A percentile compares a stretch with the other conserved stretches of the same genome.
These are phyloP conservation scores for Neobulgaria alba DNA, from an alignment of 2,329 filamentous ascomycete genomes.

Conservation along the genomic window DNA sequence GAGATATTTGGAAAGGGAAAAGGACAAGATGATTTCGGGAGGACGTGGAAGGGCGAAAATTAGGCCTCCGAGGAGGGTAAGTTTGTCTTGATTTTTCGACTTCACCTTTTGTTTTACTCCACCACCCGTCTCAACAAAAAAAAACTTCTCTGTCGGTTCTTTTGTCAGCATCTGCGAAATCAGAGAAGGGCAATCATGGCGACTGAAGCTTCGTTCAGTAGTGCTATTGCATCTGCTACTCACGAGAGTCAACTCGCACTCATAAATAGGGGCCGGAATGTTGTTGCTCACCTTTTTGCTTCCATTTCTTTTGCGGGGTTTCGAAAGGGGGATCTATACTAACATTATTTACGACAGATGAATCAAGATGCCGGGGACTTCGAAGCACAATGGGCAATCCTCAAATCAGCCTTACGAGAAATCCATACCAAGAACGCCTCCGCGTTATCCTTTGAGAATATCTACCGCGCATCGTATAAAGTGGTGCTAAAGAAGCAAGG, in stretches of 20 bases:
- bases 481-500: conserved; percentile 86
- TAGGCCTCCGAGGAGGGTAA: conserved; percentile 57
- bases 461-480: conserved; percentile 91
- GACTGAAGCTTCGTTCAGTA: not conserved
- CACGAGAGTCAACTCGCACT: conserved; percentile 1
- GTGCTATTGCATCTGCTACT: conserved; percentile 4
- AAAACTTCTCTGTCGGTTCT: not conserved
- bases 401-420: conserved; percentile 69
- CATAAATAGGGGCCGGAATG: not conserved
- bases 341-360: too few species aligned
- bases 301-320: not conserved
- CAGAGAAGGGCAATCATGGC: conserved; percentile 2
- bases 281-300: not conserved
- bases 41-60: conserved; percentile 49
- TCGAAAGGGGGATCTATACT: too few species aligned
- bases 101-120: not conserved
- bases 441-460: conserved; percentile 82
- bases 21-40: conserved; percentile 38
- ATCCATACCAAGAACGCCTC: conserved; percentile 93
- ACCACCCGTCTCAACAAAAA: not conserved
- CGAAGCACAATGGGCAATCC: conserved; percentile 72
- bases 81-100: conserved; percentile 28
- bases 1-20: not conserved
- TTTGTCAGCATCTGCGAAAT: not conserved
- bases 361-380: conserved; percentile 70